phyloP scores from a whole-genome alignment of 2,329 filamentous ascomycete genomes.

The Aspergillus thermomutatus region DNA sequence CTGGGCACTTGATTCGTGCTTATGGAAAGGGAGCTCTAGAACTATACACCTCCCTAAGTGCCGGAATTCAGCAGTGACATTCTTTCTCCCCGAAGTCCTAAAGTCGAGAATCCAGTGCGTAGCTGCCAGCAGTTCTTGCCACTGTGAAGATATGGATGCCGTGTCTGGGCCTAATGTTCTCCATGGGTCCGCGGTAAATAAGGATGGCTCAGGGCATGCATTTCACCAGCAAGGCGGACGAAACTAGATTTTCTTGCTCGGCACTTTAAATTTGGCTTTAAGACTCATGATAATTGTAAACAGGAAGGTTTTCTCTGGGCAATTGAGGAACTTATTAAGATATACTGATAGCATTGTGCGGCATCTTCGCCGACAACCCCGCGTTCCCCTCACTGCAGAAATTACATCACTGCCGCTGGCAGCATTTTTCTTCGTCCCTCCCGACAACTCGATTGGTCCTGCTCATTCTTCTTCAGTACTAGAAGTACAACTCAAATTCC shows the following conservation, averaged over 20 bases:
- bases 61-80: too few relatives aligned
- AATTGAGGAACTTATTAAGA: too few relatives aligned
- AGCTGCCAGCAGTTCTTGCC: not conserved
- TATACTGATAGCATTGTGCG: too few relatives aligned
- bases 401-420: constrained; percentile 11
- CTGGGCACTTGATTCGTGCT: too few relatives aligned
- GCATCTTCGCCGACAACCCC: not conserved
- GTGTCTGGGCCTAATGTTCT: too few relatives aligned
- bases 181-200: too few relatives aligned
- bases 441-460: not conserved
- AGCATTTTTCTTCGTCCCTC: not conserved
- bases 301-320: not conserved
- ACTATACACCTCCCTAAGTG: too few relatives aligned
- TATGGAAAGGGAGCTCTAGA: too few relatives aligned
- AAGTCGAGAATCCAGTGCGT: too few relatives aligned
- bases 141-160: not conserved
- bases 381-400: not conserved
- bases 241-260: not conserved
- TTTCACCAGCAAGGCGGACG: not conserved
- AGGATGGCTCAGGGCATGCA: not conserved
- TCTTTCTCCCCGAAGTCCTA: too few relatives aligned
- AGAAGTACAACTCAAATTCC: not conserved
- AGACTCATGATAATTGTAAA: not conserved
- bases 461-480: not conserved
- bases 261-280: not conserved